These are phyloP conservation scores for Ogataea chonburiensis DNA, from an alignment of 805 yeast genomes.

Conservation along the genomic window DNA sequence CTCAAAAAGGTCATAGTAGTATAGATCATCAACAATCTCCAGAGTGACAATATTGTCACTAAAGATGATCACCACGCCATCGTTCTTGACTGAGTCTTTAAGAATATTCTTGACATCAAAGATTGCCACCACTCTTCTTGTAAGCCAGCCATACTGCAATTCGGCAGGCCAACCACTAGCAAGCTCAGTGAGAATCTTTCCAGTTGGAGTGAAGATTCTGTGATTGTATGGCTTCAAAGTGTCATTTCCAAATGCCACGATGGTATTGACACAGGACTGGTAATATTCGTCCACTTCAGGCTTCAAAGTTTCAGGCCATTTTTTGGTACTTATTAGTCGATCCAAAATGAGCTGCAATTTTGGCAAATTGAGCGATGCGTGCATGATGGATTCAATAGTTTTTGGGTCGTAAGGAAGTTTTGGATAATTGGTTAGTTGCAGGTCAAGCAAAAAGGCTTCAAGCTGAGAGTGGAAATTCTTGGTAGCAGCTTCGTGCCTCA, in stretches of 20 bases:
- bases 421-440: slow-evolving; percentile 31
- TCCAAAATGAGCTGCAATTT: slow-evolving; percentile 66
- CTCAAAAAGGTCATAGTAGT: slow-evolving; percentile 29
- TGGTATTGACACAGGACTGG: slow-evolving; percentile 56
- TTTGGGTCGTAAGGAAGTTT: slow-evolving; percentile 43
- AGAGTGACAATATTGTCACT: slow-evolving; percentile 76
- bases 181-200: slow-evolving; percentile 79
- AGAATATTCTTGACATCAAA: slow-evolving; percentile 39
- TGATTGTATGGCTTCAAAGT: slow-evolving; percentile 50
- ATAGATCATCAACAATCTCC: slow-evolving; percentile 46
- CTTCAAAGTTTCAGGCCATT: slow-evolving; percentile 39
- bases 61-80: slow-evolving; percentile 69
- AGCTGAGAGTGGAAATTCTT: slow-evolving; percentile 54
- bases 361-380: slow-evolving; percentile 69
- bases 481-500: slow-evolving; percentile 92
- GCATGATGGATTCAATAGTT: slow-evolving; percentile 58
- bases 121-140: slow-evolving; percentile 80
- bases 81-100: slow-evolving; percentile 30
- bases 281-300: slow-evolving; percentile 42
- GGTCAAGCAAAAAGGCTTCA: slow-evolving; percentile 40
- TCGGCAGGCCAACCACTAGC: slow-evolving; percentile 87
- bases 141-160: slow-evolving; percentile 84
- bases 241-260: slow-evolving; percentile 77
- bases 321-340: slow-evolving; percentile 52
- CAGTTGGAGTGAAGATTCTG: slow-evolving; percentile 86